Evolutionary conservation across 169 alveolate species (phyloP), one percentile per base, ranked within the genome.

Genomic region (Babesia bovis): DNA sequence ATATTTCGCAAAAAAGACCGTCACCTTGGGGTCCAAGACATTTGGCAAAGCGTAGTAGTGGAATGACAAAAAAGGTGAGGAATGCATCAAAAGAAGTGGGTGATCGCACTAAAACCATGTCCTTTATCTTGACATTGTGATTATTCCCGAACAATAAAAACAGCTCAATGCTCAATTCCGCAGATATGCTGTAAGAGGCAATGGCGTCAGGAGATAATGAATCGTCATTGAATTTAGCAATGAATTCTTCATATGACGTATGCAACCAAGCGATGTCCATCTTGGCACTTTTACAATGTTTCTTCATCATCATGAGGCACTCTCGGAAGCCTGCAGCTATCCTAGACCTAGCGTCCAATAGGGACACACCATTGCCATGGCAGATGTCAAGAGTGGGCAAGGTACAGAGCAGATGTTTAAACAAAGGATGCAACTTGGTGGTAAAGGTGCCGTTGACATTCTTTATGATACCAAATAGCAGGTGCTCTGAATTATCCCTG

Each of bases 401-500:
- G n/a, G 28, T 32, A 33, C 36, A 17, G n/a, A 77, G 55, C 56
- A 77, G 17, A 58, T 21, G 52, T 66, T 55, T 59, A 38, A 77
- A 67, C 9, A 77, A 19, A 9, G 78, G 28, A 19, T 77, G 69
- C 15, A 66, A 1, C 41, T 77, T 77, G 2, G 82, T 50, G 0
- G 85, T 77, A 45, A 77, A 51, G 10, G 63, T 67, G n/a, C 85
- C 85, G 40, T 66, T 41, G 1, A 77, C 72, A 63, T 77, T 77
- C 56, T 66, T 52, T 55, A 77, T 77, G 3, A 66, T 58, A 21
- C 78, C 60, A 32, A 77, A 58, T 13, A 77, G 50, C 15, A 77
- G 56, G 63, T 67, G 66, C 67, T 77, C 85, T 33, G 85, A 63
- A 6, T 74, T 82, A 32, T 77, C 82, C 73, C 78, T 77, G 47